Evolutionary conservation across 2,329 filamentous ascomycete genomes (phyloP), one percentile per base, ranked within the genome.

Genomic region (Calonectria honghensis): DNA sequence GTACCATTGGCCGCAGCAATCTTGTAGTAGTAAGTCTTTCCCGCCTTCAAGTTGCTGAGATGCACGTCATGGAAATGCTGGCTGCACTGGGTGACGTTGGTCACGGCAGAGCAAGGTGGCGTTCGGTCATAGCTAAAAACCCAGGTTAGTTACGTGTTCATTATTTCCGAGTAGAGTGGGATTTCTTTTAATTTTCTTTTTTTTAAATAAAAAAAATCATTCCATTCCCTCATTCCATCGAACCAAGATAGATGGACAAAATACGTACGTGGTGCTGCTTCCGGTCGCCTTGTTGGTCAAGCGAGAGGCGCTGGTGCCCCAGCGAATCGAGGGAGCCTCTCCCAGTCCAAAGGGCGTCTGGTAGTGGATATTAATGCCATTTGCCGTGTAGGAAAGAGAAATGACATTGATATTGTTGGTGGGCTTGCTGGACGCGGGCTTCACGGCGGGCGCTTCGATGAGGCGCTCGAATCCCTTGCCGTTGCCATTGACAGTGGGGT

Each of bases 41-140:
- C 57, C 11, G 57, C n/a, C 57, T 63, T 63, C 35, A 63, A 39
- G 37, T 63, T 41, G 24, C 18, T 24, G 2, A 63, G 57, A n/a
- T 63, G 57, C 14, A 63, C 24, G 9, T 63, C 57, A 20, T 63
- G 57, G 35, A 63, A 63, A 39, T 41, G 39, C 37, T 63, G 57
- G 57, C 57, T 63, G 35, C 57, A 63, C n/a, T 63, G 57, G 7
- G 57, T 63, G 35, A 63, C 57, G 20, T 63, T 63, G 35, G 57
- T 11, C 35, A 63, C 57, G 2, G 57, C 57, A 29, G 57, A 63
- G 24, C 57, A 63, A 5, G 57, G 57, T 4, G 57, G 57, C 6
- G 57, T 63, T 6, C 57, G 57, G 14, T 63, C 57, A 63, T 63
- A 63, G 16, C 57, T 63, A n/a, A 9, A 11, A 16, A 9, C 24